Base-by-base conservation (phyloP, 495 filamentous ascomycete genomes). In the Talaromyces thailandensis region DNA sequence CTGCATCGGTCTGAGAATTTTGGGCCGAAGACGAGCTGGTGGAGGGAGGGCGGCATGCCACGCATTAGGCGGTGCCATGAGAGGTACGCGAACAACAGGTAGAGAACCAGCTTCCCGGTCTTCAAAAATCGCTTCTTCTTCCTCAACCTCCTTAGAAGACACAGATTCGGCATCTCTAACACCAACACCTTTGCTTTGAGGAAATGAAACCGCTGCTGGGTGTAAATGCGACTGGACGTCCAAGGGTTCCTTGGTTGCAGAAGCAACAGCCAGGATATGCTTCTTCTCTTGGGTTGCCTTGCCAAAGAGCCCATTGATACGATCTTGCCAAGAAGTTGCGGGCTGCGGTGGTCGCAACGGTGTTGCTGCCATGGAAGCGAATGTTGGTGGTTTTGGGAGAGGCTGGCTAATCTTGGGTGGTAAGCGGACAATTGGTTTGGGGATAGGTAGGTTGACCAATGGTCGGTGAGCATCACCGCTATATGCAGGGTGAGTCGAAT, bases 71-170 rank as follows among this genome's bases (percentile, higher is more conserved):
- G 88, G 85, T 26, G 84, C 81, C 62, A 78, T 79, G 24, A 75
- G 76, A 12, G 90, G 88, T 3, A 92, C 77, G 56, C 81, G 83
- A 16, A 93, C 83, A 35, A 83, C 79, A 11, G 89, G 89, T 23
- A 89, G 71, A 48, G 88, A 92, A 4, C 88, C 90, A 70, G 87
- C 88, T 71, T 92, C 90, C 63, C 88, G 88, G 68, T 93, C 88
- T 63, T 91, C 90, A 61, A 93, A 91, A 65, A 91, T 88, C 62
- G 88, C 88, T 64, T 93, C 90, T 16, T 84, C 86, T 71, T 91
- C 89, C 31, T 86, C 87, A 66, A 88, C 86, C 25, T 83, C 83
- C 64, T 82, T 86, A 4, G 81, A 83, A 43, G 76, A 80, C 25
- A 75, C 57, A 56, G 79, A 73, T n/a, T 74, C 76, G 62, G 75